phyloP scores from a whole-genome alignment of 176 grass and related monocot species.

The Rhynchospora breviuscula region DNA sequence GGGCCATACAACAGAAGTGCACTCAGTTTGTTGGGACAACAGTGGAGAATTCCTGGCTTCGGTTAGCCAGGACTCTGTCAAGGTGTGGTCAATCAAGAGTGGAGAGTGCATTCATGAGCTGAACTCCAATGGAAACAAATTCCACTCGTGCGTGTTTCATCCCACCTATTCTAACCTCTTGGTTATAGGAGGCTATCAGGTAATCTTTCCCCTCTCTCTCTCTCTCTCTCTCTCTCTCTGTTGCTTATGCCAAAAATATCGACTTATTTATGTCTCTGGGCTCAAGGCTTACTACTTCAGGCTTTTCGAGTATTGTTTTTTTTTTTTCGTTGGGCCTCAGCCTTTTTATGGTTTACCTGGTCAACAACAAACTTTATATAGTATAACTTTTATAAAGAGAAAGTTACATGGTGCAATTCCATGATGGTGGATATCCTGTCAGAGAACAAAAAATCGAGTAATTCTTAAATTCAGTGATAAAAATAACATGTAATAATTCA shows the following conservation, averaged over 20 bases:
- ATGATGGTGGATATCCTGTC: background rate
- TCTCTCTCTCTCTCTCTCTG: background rate
- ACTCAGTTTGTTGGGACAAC: slow-evolving; percentile 95
- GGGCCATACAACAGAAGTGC: slow-evolving; percentile 71
- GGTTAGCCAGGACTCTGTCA: slow-evolving; percentile 93
- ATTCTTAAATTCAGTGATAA: background rate
- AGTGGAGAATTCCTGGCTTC: slow-evolving; percentile 74
- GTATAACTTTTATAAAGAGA: background rate
- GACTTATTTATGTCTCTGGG: background rate
- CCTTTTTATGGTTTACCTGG: background rate
- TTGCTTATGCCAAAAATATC: background rate
- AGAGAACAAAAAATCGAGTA: background rate
- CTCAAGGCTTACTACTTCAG: background rate
- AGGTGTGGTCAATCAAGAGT: slow-evolving; percentile 77
- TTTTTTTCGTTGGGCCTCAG: background rate
- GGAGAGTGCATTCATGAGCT: slow-evolving; percentile 90
- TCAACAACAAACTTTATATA: background rate
- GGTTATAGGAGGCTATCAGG: slow-evolving; percentile 92
- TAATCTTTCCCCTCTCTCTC: slow-evolving; percentile 24
- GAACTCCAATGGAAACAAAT: slow-evolving; percentile 92
- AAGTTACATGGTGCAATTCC: background rate
- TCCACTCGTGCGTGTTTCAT: slow-evolving; percentile 96
- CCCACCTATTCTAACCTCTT: slow-evolving; percentile 72
- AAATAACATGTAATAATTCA: background rate
- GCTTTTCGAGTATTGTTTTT: background rate